Conservation (phyloP, 352 stramenopile species). For the Globisporangium nodosum region DNA sequence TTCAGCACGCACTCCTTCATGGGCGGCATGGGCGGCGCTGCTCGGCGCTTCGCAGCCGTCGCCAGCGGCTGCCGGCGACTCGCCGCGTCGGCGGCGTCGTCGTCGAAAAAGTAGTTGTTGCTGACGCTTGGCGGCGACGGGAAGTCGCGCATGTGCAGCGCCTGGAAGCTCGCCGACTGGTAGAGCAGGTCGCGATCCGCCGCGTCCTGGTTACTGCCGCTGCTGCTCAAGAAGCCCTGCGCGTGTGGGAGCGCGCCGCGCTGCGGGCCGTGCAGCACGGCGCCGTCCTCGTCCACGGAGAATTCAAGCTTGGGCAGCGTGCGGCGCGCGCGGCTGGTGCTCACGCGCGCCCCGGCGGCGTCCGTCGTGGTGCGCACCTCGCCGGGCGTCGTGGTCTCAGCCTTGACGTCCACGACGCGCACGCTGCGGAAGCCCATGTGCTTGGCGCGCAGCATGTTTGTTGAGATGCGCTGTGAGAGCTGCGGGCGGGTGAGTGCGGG, state of each 20-base stretch:
- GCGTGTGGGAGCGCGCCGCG: conserved; percentile 27
- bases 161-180: conserved; percentile 42
- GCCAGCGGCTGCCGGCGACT: neutral
- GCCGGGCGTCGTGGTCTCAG: conserved; percentile 76
- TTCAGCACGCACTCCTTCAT: conserved; percentile 86
- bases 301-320: conserved; percentile 84
- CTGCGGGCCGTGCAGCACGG: conserved; percentile 69
- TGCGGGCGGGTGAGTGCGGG: too few relatives aligned
- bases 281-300: conserved; percentile 76
- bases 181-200: conserved; percentile 32
- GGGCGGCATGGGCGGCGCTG: conserved; percentile 10
- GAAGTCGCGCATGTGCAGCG: conserved; percentile 53
- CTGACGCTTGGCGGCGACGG: conserved; percentile 15
- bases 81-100: neutral
- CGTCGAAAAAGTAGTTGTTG: conserved; percentile 9
- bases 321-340: conserved; percentile 49
- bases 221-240: conserved; percentile 7
- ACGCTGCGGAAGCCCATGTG: conserved; percentile 82
- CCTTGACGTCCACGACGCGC: conserved; percentile 79
- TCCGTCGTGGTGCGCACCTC: conserved; percentile 73
- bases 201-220: conserved; percentile 5
- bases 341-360: conserved; percentile 52
- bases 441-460: conserved; percentile 61
- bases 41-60: neutral
- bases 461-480: neutral